These are phyloP conservation scores for Alternaria gansuensis DNA, from an alignment of 2,329 filamentous ascomycete species.

Conservation along the genomic window DNA sequence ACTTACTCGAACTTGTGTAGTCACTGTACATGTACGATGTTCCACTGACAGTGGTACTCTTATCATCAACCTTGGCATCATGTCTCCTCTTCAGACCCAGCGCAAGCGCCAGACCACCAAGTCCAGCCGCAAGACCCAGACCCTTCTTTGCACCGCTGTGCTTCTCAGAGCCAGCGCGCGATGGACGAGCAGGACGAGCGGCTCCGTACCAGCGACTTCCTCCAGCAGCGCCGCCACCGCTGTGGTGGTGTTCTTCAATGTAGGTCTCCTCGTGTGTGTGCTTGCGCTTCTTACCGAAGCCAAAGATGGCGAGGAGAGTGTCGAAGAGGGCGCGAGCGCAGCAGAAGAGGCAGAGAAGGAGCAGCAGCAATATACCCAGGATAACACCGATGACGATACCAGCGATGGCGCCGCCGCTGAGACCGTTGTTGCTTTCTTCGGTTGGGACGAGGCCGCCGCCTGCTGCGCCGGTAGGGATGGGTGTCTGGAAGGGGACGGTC, in stretches of 20 bases:
- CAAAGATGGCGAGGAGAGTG: conserved; percentile 67
- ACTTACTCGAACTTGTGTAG: conserved; percentile 61
- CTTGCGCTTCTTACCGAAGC: conserved; percentile 61
- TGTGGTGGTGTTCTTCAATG: conserved; percentile 69
- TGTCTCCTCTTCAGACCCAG: conserved; percentile 58
- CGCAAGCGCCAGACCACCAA: conserved; percentile 57
- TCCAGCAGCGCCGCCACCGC: conserved; percentile 66
- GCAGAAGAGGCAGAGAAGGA: conserved; percentile 79
- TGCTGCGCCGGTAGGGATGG: conserved; percentile 63
- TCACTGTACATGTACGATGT: conserved; percentile 56
- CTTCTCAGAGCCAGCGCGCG: conserved; percentile 46
- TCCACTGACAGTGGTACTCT: conserved; percentile 54
- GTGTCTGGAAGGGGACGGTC: conserved; percentile 60
- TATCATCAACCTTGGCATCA: conserved; percentile 54
- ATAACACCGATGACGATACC: conserved; percentile 81
- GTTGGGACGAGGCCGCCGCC: conserved; percentile 49
- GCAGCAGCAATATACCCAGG: conserved; percentile 70
- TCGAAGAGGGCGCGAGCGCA: conserved; percentile 65
- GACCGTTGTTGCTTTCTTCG: conserved; percentile 47
- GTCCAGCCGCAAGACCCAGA: conserved; percentile 53
- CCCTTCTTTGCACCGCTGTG: conserved; percentile 48
- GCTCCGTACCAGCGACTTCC: conserved; percentile 62
- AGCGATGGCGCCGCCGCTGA: conserved; percentile 78
- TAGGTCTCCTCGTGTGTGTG: conserved; percentile 66
- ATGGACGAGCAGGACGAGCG: conserved; percentile 45